Percentiles rank a stretch among this genome's conserved stretches.
phyloP scores from a whole-genome alignment of 2,329 filamentous ascomycete species.

The Aspergillus ustus region DNA sequence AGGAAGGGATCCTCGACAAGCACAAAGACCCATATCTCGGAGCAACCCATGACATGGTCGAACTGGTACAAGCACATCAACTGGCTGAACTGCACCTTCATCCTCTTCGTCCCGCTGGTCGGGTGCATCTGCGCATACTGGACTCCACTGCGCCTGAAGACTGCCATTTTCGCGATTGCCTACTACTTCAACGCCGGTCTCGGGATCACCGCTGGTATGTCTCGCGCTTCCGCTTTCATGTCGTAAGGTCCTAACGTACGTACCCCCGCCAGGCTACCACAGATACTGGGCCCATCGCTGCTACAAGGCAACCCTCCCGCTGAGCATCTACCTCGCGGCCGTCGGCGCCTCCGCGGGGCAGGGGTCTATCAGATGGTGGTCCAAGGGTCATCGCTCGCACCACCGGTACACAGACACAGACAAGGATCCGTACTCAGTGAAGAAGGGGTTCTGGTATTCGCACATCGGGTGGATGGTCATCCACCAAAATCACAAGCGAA shows the following conservation, averaged over 20 bases:
- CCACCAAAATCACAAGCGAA: constrained; percentile 18
- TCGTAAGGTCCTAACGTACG: background rate
- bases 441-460: constrained; percentile 21
- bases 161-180: constrained; percentile 68
- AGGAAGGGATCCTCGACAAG: background rate
- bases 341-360: constrained; percentile 17
- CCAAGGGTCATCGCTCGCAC: constrained; percentile 21
- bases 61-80: constrained; percentile 91
- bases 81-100: constrained; percentile 82
- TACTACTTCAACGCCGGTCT: constrained; percentile 82
- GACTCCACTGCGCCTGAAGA: constrained; percentile 71
- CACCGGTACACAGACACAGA: constrained; percentile 27
- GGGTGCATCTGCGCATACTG: constrained; percentile 74
- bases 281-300: constrained; percentile 23
- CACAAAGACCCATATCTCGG: constrained; percentile 76
- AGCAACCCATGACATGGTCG: constrained; percentile 72
- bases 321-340: constrained; percentile 17
- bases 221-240: background rate
- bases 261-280: constrained; percentile 72
- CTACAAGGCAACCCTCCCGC: constrained; percentile 18
- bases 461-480: constrained; percentile 26
- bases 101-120: constrained; percentile 72
- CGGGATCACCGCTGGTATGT: constrained; percentile 72
- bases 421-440: constrained; percentile 21
- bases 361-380: constrained; percentile 23